phyloP scores from a whole-genome alignment of 805 yeast species.

The Ogataea zsoltii region DNA sequence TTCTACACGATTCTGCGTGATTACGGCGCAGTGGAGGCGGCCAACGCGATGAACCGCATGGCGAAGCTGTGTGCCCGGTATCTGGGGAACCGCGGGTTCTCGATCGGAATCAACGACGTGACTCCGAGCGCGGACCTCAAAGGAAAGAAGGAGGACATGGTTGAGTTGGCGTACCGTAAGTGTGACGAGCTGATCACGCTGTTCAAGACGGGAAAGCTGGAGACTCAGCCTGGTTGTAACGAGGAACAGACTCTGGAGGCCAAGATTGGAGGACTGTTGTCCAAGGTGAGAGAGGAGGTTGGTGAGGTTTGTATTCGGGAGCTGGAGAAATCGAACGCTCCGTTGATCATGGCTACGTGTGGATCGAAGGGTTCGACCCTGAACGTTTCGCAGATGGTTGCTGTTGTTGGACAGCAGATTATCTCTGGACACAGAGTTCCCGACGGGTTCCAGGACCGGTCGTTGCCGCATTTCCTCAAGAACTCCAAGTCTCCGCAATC shows the following conservation, averaged over 20 bases:
- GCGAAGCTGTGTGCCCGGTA: conserved; percentile 97
- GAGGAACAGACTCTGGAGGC: conserved; percentile 98
- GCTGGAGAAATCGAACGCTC: conserved; percentile 87
- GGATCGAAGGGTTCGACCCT: conserved; percentile 98
- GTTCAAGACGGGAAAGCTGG: conserved; percentile 82
- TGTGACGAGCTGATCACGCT: conserved; percentile 87
- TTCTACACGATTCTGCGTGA: conserved; percentile 94
- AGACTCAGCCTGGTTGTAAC: conserved; percentile 98
- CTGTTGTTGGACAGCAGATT: conserved; percentile 98
- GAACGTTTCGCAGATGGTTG: conserved; percentile 99
- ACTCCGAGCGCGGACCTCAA: conserved; percentile 85
- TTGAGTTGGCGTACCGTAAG: conserved; percentile 83
- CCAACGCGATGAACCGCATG: conserved; percentile 96
- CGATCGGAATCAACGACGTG: conserved; percentile 96
- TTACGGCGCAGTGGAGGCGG: conserved; percentile 96
- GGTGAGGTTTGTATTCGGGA: conserved; percentile 97
- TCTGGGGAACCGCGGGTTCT: conserved; percentile 93
- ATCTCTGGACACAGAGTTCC: conserved; percentile 99
- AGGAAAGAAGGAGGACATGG: conserved; percentile 79
- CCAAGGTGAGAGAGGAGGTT: conserved; percentile 97
- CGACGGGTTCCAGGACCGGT: conserved; percentile 99
- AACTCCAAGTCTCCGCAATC: conserved; percentile 96
- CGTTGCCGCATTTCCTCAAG: conserved; percentile 94
- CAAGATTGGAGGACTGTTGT: conserved; percentile 91
- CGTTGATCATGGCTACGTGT: conserved; percentile 98